phyloP scores from a whole-genome alignment of 352 stramenopile genomes.

The Pythium sukuiense region DNA sequence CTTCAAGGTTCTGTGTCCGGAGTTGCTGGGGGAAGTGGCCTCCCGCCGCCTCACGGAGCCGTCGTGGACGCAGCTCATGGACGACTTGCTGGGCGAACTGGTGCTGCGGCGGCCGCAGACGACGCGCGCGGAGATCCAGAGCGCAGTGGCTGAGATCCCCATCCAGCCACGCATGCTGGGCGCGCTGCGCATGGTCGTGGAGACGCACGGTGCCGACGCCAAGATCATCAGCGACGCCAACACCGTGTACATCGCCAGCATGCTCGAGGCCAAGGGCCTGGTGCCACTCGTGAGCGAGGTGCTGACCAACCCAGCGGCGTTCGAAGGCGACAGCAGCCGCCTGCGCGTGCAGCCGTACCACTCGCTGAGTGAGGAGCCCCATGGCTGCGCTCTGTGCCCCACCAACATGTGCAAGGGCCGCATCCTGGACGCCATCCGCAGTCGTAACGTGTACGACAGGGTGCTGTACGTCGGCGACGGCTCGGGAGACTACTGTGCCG shows the following conservation, averaged over 20 bases:
- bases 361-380: constrained; percentile 30
- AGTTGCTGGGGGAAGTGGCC: constrained; percentile 45
- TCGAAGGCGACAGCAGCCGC: constrained; percentile 32
- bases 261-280: constrained; percentile 50
- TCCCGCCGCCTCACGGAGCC: constrained; percentile 26
- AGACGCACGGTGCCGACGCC: constrained; percentile 41
- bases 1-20: constrained; percentile 63
- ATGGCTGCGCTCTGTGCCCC: constrained; percentile 60
- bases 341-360: constrained; percentile 65
- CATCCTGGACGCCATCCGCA: constrained; percentile 57
- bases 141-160: constrained; percentile 49
- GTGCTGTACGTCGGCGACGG: constrained; percentile 80
- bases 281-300: constrained; percentile 40
- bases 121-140: constrained; percentile 36
- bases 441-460: constrained; percentile 31
- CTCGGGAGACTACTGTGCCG: constrained; percentile 66
- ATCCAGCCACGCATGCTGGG: constrained; percentile 71
- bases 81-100: constrained; percentile 55
- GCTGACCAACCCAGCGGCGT: constrained; percentile 56
- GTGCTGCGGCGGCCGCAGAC: constrained; percentile 40
- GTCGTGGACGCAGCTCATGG: constrained; percentile 70
- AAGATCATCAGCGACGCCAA: constrained; percentile 83
- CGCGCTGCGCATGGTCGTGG: constrained; percentile 47
- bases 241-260: constrained; percentile 76
- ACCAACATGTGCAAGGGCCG: constrained; percentile 83